A percentile compares a stretch with the other conserved stretches of the same genome.
These are phyloP conservation scores for Sungouiella blattae DNA, from an alignment of 805 yeast species.

Conservation along the genomic window DNA sequence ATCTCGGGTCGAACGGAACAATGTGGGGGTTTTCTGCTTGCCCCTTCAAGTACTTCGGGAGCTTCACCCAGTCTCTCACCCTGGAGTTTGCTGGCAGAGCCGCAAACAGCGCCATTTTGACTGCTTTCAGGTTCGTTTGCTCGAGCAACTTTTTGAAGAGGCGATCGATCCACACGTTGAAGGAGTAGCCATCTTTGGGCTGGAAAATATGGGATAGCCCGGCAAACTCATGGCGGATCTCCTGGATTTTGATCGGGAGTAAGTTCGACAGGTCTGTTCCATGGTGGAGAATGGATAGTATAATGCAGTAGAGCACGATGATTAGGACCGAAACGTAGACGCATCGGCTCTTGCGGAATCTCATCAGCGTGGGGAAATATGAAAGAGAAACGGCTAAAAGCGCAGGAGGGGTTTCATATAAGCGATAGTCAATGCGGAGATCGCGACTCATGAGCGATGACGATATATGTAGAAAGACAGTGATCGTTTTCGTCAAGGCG, in stretches of 20 bases:
- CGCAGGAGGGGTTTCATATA: no score
- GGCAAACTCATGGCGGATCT: conserved; percentile 3
- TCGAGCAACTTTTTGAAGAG: conserved; percentile 4
- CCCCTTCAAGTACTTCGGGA: conserved; percentile 7
- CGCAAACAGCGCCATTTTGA: conserved; percentile 4
- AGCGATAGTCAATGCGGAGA: no score
- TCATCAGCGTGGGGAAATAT: neutral
- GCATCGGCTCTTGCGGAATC: conserved; percentile 10
- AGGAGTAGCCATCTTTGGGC: conserved; percentile 3
- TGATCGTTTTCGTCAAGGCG: no score
- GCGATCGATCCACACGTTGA: conserved; percentile 9
- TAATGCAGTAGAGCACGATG: conserved; percentile 3
- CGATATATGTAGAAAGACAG: no score
- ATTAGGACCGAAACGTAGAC: conserved; percentile 2
- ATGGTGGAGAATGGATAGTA: conserved; percentile 2
- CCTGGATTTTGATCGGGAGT: neutral
- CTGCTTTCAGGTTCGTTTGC: neutral
- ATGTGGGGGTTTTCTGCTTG: conserved; percentile 7
- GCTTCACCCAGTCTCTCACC: no score
- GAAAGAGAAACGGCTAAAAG: no score
- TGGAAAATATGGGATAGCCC: conserved; percentile 2
- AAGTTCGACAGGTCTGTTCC: neutral
- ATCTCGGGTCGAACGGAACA: conserved; percentile 2
- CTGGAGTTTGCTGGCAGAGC: neutral
- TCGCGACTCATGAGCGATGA: no score